Evolutionary conservation across 2,329 filamentous ascomycete genomes (phyloP).

Genomic region (Aspergillus glaucus): DNA sequence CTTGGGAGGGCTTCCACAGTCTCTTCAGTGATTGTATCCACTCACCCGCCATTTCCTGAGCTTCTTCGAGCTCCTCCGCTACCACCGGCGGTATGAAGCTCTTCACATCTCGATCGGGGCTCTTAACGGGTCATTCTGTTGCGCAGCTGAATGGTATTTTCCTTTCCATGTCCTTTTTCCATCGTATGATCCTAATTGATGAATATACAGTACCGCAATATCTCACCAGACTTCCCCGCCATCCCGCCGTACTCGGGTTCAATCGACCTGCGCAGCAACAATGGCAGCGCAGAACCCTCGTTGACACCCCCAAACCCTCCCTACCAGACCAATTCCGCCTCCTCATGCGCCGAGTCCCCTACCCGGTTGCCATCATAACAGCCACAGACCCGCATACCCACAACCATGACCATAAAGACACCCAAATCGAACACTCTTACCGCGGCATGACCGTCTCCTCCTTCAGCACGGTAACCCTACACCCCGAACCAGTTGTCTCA

Average conservation of each 20-base stretch:
- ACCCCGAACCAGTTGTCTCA: slow-evolving; percentile 51
- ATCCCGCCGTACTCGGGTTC: not conserved
- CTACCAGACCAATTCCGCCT: slow-evolving; percentile 35
- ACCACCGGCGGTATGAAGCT: slow-evolving; percentile 27
- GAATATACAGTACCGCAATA: not conserved
- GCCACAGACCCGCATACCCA: slow-evolving; percentile 29
- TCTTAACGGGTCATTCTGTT: slow-evolving; percentile 13
- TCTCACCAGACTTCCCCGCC: not conserved
- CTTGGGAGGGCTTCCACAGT: slow-evolving; percentile 5
- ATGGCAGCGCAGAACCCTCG: slow-evolving; percentile 13
- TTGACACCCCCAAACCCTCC: slow-evolving; percentile 6
- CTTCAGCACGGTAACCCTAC: slow-evolving; percentile 53
- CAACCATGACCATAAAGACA: not conserved
- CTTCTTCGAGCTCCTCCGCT: slow-evolving; percentile 6
- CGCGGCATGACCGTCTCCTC: slow-evolving; percentile 57
- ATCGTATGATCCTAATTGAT: too few relatives aligned
- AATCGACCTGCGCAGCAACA: slow-evolving; percentile 3
- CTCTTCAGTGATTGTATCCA: slow-evolving; percentile 3
- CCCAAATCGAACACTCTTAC: slow-evolving; percentile 22
- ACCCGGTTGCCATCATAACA: slow-evolving; percentile 54
- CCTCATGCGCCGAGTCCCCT: slow-evolving; percentile 50
- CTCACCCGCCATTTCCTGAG: slow-evolving; percentile 9
- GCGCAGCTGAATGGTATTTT: slow-evolving; percentile 2
- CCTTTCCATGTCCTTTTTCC: too few relatives aligned
- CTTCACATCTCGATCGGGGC: slow-evolving; percentile 10